A percentile compares a stretch with the other conserved stretches of the same genome.
phyloP scores from a whole-genome alignment of 169 alveolate genomes.

The Theileria equi region DNA sequence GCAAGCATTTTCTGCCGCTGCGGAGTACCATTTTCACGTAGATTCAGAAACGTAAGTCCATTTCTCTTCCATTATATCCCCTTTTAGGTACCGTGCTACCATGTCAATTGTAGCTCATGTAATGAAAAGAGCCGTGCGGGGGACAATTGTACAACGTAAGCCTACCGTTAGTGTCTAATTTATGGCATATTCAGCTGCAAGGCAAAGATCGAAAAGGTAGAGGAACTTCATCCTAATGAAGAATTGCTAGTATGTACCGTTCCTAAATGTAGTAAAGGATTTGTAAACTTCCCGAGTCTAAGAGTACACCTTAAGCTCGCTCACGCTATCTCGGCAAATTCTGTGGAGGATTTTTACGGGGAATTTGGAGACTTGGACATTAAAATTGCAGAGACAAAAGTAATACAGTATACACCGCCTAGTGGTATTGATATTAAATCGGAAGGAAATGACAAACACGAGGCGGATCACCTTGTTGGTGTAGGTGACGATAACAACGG shows the following conservation, averaged over 20 bases:
- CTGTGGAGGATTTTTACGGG: conserved; percentile 29
- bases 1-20: conserved; percentile 47
- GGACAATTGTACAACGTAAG: conserved; percentile 46
- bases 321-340: conserved; percentile 17
- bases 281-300: conserved; percentile 57
- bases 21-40: conserved; percentile 47
- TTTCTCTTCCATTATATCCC: not conserved
- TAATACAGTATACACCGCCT: too few relatives aligned
- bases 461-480: too few relatives aligned
- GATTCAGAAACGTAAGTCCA: conserved; percentile 35
- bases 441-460: too few relatives aligned
- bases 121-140: not conserved
- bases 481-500: too few relatives aligned
- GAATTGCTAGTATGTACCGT: conserved; percentile 29
- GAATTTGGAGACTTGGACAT: conserved; percentile 25
- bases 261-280: conserved; percentile 32
- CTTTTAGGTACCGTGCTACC: conserved; percentile 51
- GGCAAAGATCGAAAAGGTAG: conserved; percentile 1
- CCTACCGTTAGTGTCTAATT: not conserved
- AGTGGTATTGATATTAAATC: too few relatives aligned
- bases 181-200: conserved; percentile 26
- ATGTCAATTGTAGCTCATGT: conserved; percentile 41
- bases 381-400: conserved; percentile 13
- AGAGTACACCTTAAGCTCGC: conserved; percentile 23
- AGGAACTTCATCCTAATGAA: conserved; percentile 57